Conservation (phyloP, 495 filamentous ascomycete species). For the Talaromyces thailandensis region DNA sequence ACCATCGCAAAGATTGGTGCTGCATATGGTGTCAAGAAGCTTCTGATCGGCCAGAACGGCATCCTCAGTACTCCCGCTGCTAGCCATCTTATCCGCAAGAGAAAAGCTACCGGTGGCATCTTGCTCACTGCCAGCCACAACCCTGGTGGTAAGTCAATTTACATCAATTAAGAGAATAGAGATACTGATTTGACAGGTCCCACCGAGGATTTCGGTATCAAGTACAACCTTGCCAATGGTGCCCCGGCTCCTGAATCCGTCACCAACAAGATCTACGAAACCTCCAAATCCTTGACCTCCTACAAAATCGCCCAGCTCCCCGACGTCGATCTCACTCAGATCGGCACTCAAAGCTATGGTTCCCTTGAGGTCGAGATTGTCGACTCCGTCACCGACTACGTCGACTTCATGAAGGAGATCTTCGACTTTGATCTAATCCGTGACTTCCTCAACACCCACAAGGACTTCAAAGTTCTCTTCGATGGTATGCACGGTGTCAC, state of each 20-base stretch:
- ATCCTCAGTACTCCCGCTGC: conserved; percentile 95
- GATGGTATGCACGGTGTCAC: conserved; percentile 93
- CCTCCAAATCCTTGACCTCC: conserved; percentile 75
- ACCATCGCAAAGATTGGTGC: conserved; percentile 95
- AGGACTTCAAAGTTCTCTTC: conserved; percentile 94
- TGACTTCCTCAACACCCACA: conserved; percentile 73
- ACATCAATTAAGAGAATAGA: background rate
- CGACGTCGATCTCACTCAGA: conserved; percentile 70
- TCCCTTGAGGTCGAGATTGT: conserved; percentile 88
- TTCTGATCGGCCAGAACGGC: conserved; percentile 89
- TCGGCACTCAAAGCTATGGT: conserved; percentile 80
- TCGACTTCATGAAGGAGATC: conserved; percentile 92
- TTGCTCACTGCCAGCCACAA: conserved; percentile 96
- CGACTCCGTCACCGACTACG: conserved; percentile 83
- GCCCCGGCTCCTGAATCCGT: conserved; percentile 91
- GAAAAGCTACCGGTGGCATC: conserved; percentile 91
- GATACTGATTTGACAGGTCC: conserved; percentile 53
- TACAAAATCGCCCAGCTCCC: conserved; percentile 90
- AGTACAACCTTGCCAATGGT: conserved; percentile 96
- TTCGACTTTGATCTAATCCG: conserved; percentile 96
- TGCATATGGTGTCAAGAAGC: conserved; percentile 98
- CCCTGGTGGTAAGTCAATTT: conserved; percentile 68
- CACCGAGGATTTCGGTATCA: conserved; percentile 93
- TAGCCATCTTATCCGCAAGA: conserved; percentile 87
- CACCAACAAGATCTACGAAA: conserved; percentile 94